Base-by-base conservation (phyloP, 805 yeast genomes). In the Wickerhamomyces sydowiorum region DNA sequence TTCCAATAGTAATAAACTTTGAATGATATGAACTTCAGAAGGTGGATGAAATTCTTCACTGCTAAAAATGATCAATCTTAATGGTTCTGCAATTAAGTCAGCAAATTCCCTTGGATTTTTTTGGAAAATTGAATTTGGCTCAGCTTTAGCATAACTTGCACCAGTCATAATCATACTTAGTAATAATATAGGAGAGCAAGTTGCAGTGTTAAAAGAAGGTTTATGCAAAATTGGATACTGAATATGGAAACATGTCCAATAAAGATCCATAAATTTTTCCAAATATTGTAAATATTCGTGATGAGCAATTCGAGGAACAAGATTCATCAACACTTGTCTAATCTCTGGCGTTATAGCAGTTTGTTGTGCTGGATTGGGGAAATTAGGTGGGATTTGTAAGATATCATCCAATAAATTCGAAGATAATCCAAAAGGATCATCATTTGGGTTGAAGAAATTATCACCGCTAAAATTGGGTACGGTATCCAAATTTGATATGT, bases 31-130 rank as follows among this genome's bases (percentile, higher is more conserved):
- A 8, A 83, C 65, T 47, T 72, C 72, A 0, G 88, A 82, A 1
- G 96, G 96, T 1, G 95, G 82, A 43, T 75, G 77, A 57, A 86
- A 86, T 41, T 79, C 85, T 7, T 78, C 78, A 37, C 82, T 76
- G 30, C 83, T 76, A 55, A 87, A 87, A 3, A 88, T 70, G 24
- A 75, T 63, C 74, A 81, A 83, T 40, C 96, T 64, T 23, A 87
- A 61, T 0, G 95, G 72, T 3, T 58, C 61, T 29, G 69, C 64
- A 30, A 68, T 67, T 30, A 62, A 43, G 44, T 65, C 69, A 19
- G 59, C 58, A 44, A 57, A 53, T 33, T 47, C 53, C 37, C 59
- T 42, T 20, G 61, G 53, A 28, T 46, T 43, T 20, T 19, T 37
- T 2, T 39, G 45, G 39, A 45, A 46, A 10, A 31, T 46, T 17